A percentile compares a stretch with the other conserved stretches of the same genome.
Evolutionary conservation across 495 filamentous ascomycete species (phyloP).

Genomic region (Penicillium simplicissimum): DNA sequence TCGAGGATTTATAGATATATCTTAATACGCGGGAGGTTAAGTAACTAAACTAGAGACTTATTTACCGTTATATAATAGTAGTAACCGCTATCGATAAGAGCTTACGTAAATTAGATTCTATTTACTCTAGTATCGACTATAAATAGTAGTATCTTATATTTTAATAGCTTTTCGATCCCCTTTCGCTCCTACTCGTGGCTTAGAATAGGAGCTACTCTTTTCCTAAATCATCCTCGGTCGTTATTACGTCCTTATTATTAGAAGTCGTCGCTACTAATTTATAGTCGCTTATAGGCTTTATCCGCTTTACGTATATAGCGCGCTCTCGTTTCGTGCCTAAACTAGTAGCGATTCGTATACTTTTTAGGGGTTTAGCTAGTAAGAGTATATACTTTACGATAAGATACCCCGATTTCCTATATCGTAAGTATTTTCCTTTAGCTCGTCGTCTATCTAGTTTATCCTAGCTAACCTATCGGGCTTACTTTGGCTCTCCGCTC

Average conservation of each 20-base stretch:
- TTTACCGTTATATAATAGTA: too few species aligned
- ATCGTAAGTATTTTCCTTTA: slow-evolving; percentile 4
- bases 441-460: background rate
- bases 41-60: too few species aligned
- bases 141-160: too few species aligned
- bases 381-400: background rate
- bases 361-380: background rate
- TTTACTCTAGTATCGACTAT: too few species aligned
- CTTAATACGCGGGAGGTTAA: too few species aligned
- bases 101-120: too few species aligned
- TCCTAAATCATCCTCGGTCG: background rate
- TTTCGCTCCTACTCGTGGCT: too few species aligned
- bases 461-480: slow-evolving; percentile 2
- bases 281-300: background rate
- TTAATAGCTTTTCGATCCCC: too few species aligned
- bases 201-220: too few species aligned
- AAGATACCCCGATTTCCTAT: background rate
- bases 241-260: background rate
- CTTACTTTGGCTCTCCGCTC: background rate
- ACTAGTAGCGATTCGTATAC: background rate
- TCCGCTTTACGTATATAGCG: background rate
- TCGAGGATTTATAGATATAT: too few species aligned
- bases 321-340: too few species aligned
- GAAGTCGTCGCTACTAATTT: background rate
- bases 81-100: too few species aligned